These are phyloP conservation scores for Eimeria zaria DNA, from an alignment of 169 alveolate genomes.

Conservation along the genomic window DNA sequence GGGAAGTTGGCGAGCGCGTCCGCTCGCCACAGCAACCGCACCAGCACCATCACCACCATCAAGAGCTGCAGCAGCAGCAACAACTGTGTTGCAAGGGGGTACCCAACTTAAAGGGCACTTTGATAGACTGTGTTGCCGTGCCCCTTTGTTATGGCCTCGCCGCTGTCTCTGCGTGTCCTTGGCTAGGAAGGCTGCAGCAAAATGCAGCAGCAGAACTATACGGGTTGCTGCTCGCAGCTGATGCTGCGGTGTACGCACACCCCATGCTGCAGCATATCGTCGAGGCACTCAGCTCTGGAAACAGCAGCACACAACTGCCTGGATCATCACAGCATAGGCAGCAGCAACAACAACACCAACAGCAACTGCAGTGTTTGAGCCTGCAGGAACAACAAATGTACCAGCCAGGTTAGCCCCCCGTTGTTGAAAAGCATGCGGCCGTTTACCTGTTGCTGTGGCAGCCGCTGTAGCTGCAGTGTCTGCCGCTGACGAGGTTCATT, in stretches of 20 bases:
- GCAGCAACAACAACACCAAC: conserved; percentile 14
- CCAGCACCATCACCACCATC: neutral
- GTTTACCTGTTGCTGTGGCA: neutral
- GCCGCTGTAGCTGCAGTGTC: neutral
- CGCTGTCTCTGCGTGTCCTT: conserved; percentile 45
- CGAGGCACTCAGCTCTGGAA: conserved; percentile 51
- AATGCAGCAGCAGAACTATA: conserved; percentile 54
- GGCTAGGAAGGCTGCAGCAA: conserved; percentile 64
- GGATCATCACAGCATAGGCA: neutral
- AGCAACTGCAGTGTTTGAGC: neutral
- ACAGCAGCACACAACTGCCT: neutral
- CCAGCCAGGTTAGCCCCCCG: conserved; percentile 25
- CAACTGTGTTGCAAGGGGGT: neutral
- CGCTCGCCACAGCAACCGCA: conserved; percentile 3
- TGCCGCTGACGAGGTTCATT: neutral
- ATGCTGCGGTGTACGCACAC: conserved; percentile 72
- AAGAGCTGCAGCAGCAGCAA: conserved; percentile 30
- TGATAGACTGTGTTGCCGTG: conserved; percentile 69
- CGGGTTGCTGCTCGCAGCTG: conserved; percentile 66
- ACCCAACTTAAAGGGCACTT: conserved; percentile 43
- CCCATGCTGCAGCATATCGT: conserved; percentile 48
- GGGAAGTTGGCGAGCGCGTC: conserved; percentile 44
- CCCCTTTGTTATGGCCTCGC: conserved; percentile 74
- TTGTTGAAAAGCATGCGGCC: neutral
- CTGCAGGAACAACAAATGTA: neutral